Base-by-base conservation (phyloP, 148 eudicot genomes). In the Diospyros kaki region DNA sequence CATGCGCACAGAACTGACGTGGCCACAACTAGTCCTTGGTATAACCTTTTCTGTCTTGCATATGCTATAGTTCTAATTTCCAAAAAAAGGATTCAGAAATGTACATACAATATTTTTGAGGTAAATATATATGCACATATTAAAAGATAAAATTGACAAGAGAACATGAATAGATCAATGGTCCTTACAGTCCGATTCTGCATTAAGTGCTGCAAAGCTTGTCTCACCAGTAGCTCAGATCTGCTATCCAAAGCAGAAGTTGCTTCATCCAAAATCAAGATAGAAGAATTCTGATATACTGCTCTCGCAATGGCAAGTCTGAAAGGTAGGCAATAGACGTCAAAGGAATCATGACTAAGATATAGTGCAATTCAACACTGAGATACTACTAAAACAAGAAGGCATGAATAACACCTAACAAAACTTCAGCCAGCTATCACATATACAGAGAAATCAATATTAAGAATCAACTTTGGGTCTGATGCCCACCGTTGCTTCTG, bases 291-390 rank as follows among this genome's bases (percentile, higher is more conserved):
- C 83, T 92, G 98, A 83, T 95, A 92, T 41, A 95, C 84, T 52
- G 94, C 97, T 81, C 98, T 89, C 51, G 98, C 98, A 79, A 95
- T 92, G 69, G 98, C 96, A 72, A 95, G 79, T 83, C 98, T 95
- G 93, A 67, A 74, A 77, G 48, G 11, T 50, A 69, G 52, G 61
- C 42, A 51, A 60, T 58, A 5, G 58, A 63, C 2, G 14, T 53
- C 10, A 18, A 64, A 2, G 53, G 40, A 39, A 44, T 40, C 0
- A 12, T n/a, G 9, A 48, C 39, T 50, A 12, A 18, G 2, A 28
- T 8, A 73, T 6, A 51, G 5, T 50, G 48, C 38, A 46, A 63
- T 73, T 73, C 9, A 1, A 59, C 55, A 62, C 55, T 50, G 48
- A 73, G 38, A 4, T 39, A 62, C 10, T 41, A 18, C 68, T 9